Conservation (phyloP, 306 rosid genomes). For the Hippophae tibetana region DNA sequence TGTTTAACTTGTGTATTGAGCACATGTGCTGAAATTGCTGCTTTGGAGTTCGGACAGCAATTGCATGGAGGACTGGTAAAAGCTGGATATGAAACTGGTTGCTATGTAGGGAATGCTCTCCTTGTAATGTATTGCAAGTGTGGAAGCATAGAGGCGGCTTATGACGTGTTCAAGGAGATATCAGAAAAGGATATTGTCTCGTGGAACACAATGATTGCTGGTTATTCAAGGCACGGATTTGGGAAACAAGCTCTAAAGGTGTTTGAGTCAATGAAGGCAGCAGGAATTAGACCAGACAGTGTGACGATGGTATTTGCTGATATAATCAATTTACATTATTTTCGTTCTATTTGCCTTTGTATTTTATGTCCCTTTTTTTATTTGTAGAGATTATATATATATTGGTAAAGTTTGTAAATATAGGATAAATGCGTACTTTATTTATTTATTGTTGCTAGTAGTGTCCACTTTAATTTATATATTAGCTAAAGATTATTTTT, state of each 20-base stretch:
- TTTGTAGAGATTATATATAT: too few relatives aligned
- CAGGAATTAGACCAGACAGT: slow-evolving; percentile 31
- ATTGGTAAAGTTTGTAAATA: too few relatives aligned
- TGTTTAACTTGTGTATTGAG: slow-evolving; percentile 29
- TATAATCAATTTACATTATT: too few relatives aligned
- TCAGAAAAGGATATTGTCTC: slow-evolving; percentile 20
- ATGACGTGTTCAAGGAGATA: slow-evolving; percentile 24
- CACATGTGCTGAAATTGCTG: slow-evolving; percentile 26
- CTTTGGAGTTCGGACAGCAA: slow-evolving; percentile 30
- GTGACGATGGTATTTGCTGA: slow-evolving; percentile 10
- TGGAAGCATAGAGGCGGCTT: slow-evolving; percentile 30
- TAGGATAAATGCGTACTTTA: too few relatives aligned
- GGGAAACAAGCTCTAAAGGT: slow-evolving; percentile 26
- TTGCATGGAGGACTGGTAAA: slow-evolving; percentile 28
- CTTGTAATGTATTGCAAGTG: slow-evolving; percentile 35
- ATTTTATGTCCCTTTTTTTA: too few relatives aligned
- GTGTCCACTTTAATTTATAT: too few relatives aligned
- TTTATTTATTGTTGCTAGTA: too few relatives aligned
- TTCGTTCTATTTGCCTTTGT: too few relatives aligned
- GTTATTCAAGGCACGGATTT: slow-evolving; percentile 35
- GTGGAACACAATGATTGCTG: slow-evolving; percentile 39
- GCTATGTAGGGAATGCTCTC: slow-evolving; percentile 33
- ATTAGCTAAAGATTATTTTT: too few relatives aligned
- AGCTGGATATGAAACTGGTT: slow-evolving; percentile 20
- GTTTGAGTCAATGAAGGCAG: slow-evolving; percentile 29